Conservation (phyloP, 2,329 filamentous ascomycete species). For the Hypoxylon sp. region DNA sequence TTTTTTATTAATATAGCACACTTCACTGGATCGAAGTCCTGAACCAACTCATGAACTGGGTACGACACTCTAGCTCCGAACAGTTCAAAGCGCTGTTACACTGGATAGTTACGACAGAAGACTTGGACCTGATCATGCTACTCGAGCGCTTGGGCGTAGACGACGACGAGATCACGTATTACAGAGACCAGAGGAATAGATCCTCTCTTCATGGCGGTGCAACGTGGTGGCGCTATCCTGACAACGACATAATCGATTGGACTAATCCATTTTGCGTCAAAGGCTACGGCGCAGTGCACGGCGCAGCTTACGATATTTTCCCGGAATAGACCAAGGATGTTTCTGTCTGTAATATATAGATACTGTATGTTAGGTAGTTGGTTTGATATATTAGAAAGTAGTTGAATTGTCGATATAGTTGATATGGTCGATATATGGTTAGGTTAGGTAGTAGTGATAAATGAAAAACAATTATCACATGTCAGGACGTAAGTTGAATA, state of each 20-base stretch:
- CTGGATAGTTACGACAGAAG: neutral
- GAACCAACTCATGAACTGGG: conserved; percentile 10
- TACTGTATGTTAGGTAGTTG: no score
- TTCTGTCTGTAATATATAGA: no score
- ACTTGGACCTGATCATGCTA: neutral
- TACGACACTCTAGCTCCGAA: neutral
- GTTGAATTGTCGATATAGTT: no score
- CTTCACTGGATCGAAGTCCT: conserved; percentile 37
- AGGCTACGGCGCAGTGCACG: conserved; percentile 31
- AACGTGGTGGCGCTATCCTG: conserved; percentile 34
- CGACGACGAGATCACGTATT: conserved; percentile 4
- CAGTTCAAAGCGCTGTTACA: conserved; percentile 5
- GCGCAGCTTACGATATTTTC: no score
- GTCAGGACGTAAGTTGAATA: no score
- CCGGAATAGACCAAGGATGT: no score
- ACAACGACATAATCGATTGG: conserved; percentile 36
- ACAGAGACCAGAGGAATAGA: neutral
- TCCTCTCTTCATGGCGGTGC: neutral
- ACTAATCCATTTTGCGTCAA: conserved; percentile 23
- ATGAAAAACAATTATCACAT: no score
- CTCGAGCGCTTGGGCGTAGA: conserved; percentile 20
- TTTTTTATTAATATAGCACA: no score
- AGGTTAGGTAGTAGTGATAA: no score
- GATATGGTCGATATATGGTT: no score
- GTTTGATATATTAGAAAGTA: no score